Evolutionary conservation across 2,329 filamentous ascomycete species (phyloP).

Genomic region (Chaetomium sp.): DNA sequence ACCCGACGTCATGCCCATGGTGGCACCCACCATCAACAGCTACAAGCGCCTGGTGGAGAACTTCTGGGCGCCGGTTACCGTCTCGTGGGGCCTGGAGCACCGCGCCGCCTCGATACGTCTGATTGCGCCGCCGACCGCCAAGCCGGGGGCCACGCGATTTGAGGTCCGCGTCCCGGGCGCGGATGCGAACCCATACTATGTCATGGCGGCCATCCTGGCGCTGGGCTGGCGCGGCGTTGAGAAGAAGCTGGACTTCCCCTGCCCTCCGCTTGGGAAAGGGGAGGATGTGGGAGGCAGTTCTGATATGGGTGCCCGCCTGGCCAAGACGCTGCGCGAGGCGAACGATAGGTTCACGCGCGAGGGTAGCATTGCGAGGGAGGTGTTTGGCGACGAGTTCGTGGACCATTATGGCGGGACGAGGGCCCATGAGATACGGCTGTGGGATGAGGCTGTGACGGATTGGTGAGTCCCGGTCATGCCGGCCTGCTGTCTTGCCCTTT

Average conservation of each 20-base stretch:
- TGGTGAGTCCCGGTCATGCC: conserved; percentile 65
- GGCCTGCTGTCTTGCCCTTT: background rate
- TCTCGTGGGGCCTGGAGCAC: conserved; percentile 96
- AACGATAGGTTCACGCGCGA: conserved; percentile 74
- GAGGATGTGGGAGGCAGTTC: conserved; percentile 73
- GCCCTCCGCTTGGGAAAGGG: conserved; percentile 81
- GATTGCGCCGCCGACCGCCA: conserved; percentile 84
- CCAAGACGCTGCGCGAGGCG: conserved; percentile 84
- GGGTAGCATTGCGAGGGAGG: conserved; percentile 86
- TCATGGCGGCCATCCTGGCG: conserved; percentile 82
- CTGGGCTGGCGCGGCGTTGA: conserved; percentile 90
- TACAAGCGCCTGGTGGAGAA: conserved; percentile 99
- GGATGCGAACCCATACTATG: conserved; percentile 86
- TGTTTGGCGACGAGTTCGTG: conserved; percentile 93
- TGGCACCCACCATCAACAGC: conserved; percentile 94
- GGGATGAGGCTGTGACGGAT: conserved; percentile 96
- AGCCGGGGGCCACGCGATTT: conserved; percentile 83
- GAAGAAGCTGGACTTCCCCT: conserved; percentile 82
- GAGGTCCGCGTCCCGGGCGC: conserved; percentile 94
- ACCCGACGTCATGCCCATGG: conserved; percentile 91
- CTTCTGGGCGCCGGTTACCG: conserved; percentile 97
- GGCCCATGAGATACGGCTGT: conserved; percentile 85
- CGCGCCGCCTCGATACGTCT: conserved; percentile 87
- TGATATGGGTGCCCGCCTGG: conserved; percentile 76
- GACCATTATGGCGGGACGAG: conserved; percentile 92